phyloP scores from a whole-genome alignment of 345 rosid genomes.

The Eucalyptus curtisii region DNA sequence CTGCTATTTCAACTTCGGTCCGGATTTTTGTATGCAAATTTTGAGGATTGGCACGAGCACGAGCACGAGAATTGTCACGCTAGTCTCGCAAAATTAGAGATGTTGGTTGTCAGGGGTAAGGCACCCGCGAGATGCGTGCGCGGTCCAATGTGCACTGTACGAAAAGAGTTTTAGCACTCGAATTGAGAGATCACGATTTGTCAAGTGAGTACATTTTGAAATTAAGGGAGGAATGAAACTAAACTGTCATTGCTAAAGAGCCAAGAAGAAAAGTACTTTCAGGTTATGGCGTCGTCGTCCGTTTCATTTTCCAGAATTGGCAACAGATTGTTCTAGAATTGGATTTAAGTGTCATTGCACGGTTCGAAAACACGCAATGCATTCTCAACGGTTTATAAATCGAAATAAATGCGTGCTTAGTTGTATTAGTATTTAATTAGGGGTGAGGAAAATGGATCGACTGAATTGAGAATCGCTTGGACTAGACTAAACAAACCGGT shows the following conservation, averaged over 20 bases:
- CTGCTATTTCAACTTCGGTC: neutral
- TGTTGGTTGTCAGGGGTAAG: neutral
- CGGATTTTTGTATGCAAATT: neutral
- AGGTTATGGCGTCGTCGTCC: neutral
- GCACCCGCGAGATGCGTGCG: too few species aligned
- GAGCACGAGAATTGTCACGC: neutral
- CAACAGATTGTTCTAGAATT: neutral
- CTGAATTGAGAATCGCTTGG: accelerated
- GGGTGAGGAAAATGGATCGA: accelerated
- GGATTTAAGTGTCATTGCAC: neutral
- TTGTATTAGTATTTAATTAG: too few species aligned
- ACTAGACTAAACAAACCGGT: accelerated
- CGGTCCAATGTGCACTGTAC: neutral
- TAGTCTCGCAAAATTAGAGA: neutral
- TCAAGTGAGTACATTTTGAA: neutral
- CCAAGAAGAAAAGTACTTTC: neutral
- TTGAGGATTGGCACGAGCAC: neutral
- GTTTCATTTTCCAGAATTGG: too few species aligned
- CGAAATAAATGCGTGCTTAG: neutral
- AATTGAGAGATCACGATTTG: neutral
- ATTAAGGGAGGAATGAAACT: neutral
- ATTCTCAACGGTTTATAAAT: neutral
- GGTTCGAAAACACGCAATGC: too few species aligned
- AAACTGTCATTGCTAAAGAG: neutral
- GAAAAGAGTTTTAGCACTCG: neutral